A percentile compares a stretch with the other conserved stretches of the same genome.
These are phyloP conservation scores for Nissolia schottii DNA, from an alignment of 306 rosid genomes.

Conservation along the genomic window DNA sequence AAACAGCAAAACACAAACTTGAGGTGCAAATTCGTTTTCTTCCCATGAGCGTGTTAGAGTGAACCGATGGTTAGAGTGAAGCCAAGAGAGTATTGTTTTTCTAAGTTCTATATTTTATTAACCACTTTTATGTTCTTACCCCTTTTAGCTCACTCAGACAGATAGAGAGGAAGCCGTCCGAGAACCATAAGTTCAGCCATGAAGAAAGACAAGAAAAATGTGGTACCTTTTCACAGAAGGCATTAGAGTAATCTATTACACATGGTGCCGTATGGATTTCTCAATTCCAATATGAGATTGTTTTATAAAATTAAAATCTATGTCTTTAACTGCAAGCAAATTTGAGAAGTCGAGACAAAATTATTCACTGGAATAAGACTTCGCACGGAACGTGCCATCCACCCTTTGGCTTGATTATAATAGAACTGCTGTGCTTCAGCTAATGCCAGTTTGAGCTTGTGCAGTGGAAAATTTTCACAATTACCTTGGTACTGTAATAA, in stretches of 20 bases:
- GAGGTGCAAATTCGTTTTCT: too few relatives aligned
- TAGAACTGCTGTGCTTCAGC: not conserved
- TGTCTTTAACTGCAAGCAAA: not conserved
- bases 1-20: too few relatives aligned
- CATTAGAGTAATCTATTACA: not conserved
- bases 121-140: too few relatives aligned
- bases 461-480: not conserved
- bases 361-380: not conserved
- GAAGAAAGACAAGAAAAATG: too few relatives aligned
- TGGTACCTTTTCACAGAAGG: not conserved
- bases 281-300: not conserved
- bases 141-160: too few relatives aligned
- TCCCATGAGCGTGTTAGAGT: too few relatives aligned
- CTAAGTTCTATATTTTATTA: too few relatives aligned
- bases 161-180: too few relatives aligned
- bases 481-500: not conserved
- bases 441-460: not conserved
- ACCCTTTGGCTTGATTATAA: not conserved
- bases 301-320: not conserved
- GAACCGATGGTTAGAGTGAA: too few relatives aligned
- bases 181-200: too few relatives aligned
- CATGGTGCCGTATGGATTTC: not conserved
- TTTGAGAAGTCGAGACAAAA: not conserved
- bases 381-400: not conserved
- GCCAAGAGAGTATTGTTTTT: too few relatives aligned